Conservation (phyloP, 257 asterid species). For the Nicotiana noctiflora region DNA sequence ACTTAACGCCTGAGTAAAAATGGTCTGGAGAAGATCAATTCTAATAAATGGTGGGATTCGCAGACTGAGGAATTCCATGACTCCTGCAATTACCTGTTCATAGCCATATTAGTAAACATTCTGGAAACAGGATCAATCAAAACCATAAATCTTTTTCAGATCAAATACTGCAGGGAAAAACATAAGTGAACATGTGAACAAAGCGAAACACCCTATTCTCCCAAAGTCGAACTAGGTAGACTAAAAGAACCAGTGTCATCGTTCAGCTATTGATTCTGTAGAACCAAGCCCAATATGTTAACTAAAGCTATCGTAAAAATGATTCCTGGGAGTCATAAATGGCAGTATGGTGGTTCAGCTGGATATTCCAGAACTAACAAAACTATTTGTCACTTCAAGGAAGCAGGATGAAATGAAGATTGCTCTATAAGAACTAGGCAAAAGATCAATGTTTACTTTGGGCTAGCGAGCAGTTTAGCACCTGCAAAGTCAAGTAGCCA, state of each 20-base stretch:
- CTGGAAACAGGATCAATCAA: constrained; percentile 9
- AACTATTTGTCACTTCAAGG: neutral
- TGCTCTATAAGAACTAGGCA: neutral
- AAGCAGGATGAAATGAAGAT: neutral
- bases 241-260: neutral
- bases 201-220: neutral
- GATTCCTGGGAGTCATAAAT: neutral
- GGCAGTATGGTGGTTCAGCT: neutral
- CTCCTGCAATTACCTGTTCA: constrained; percentile 79
- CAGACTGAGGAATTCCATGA: constrained; percentile 57
- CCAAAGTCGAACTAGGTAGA: neutral
- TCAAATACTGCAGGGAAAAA: neutral
- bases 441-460: neutral
- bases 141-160: neutral
- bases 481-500: neutral
- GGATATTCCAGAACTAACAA: neutral
- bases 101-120: constrained; percentile 21
- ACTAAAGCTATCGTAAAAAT: neutral
- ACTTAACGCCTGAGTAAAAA: constrained; percentile 65
- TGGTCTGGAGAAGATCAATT: constrained; percentile 74
- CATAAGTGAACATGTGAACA: neutral
- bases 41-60: constrained; percentile 74
- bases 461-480: neutral
- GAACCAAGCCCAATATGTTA: neutral
- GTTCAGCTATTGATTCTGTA: neutral